Base-by-base conservation (phyloP, 768 basidiomycete species). In the Kwoniella sp. region DNA sequence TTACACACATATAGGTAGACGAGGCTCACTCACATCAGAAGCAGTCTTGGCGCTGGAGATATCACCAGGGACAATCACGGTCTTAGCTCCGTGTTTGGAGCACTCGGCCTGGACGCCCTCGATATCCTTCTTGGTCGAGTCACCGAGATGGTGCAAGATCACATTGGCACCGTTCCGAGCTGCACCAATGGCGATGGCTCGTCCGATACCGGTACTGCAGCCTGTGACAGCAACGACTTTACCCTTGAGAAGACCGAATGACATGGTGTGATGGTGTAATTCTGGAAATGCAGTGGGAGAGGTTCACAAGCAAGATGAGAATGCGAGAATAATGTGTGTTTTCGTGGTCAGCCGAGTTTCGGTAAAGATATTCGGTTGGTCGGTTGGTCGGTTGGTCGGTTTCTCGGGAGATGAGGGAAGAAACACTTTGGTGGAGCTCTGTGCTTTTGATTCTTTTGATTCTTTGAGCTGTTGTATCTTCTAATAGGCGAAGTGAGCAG, bases 141-240 rank as follows among this genome's bases (percentile, higher is more conserved):
- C 86, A 7, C 89, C 88, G 7, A 86, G 79, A 76, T 88, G 88
- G 70, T 90, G 89, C 59, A 90, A 74, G 50, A 88, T 83, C 49
- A 90, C 78, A 47, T 85, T 85, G 17, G 88, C 88, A 8, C 88
- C 88, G 63, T 89, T 85, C 64, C 85, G 83, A 2, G 85, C 86
- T 55, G 84, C 85, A 66, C 68, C 87, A 19, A 88, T 76, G 22
- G 87, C 88, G 67, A 87, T 88, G 27, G 85, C 87, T 65, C 86
- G 83, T 13, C 89, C 88, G 62, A 90, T 90, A 22, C 88, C 89
- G 63, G 87, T 82, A 7, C 87, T 88, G n/a, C 86, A 83, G 19
- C 88, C 88, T 17, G 89, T 90, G 68, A 90, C 86, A 63, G 85
- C 85, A 17, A 89, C 85, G 44, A 88, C 80, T 74, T 88, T 88